Conservation (phyloP, 306 rosid species). For the Malus orientalis region DNA sequence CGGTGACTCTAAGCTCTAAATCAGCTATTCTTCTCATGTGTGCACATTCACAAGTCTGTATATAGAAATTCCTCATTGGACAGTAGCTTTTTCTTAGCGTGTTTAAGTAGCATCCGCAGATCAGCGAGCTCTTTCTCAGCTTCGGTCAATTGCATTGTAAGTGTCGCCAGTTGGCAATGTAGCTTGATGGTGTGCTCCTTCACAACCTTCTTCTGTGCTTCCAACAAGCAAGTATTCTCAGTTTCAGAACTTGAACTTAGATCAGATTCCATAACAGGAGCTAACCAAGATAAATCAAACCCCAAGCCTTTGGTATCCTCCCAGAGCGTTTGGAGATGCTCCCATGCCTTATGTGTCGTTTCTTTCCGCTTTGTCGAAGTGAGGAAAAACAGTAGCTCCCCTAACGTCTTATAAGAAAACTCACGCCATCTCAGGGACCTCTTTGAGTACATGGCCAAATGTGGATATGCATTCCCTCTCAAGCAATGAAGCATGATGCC, state of each 20-base stretch:
- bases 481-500: not conserved
- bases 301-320: not conserved
- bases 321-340: not conserved
- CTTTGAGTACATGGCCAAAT: not conserved
- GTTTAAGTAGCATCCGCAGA: not conserved
- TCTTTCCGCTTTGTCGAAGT: not conserved
- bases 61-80: not conserved
- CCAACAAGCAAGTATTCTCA: not conserved
- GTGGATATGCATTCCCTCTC: slow-evolving; percentile 1
- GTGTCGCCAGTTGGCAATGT: slow-evolving; percentile 3
- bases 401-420: slow-evolving; percentile 2
- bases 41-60: not conserved
- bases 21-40: not conserved
- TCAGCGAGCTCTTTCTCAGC: not conserved
- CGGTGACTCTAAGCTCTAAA: not conserved
- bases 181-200: not conserved
- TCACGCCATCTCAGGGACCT: not conserved
- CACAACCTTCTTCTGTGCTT: not conserved
- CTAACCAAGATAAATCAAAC: slow-evolving; percentile 3
- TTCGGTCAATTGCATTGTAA: not conserved
- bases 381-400: slow-evolving; percentile 14
- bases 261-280: not conserved
- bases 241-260: not conserved
- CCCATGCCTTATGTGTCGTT: not conserved
- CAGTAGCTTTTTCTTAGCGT: not conserved